A percentile compares a stretch with the other conserved stretches of the same genome.
These are phyloP conservation scores for Alternaria brassicae DNA, from an alignment of 2,329 filamentous ascomycete genomes.

Conservation along the genomic window DNA sequence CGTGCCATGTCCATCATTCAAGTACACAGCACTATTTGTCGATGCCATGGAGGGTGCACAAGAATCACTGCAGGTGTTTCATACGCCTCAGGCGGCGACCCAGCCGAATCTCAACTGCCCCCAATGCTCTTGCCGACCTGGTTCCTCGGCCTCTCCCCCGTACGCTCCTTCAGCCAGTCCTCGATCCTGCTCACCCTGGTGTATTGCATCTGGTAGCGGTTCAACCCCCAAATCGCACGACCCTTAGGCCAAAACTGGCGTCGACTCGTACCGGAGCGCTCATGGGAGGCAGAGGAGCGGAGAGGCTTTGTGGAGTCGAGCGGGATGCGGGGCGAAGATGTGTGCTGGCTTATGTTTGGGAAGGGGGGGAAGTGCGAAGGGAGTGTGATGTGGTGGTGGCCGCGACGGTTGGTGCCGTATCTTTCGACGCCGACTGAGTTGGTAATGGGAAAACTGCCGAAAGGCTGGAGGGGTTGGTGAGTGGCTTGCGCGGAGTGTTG, in stretches of 20 bases:
- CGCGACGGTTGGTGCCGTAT: background rate
- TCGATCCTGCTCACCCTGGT: constrained; percentile 59
- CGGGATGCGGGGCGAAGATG: background rate
- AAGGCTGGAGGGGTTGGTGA: background rate
- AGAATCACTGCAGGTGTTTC: too few species aligned
- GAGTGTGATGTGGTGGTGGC: too few species aligned
- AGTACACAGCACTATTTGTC: too few species aligned
- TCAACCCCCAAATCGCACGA: background rate
- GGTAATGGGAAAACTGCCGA: background rate
- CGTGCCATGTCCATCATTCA: too few species aligned
- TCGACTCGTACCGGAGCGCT: background rate
- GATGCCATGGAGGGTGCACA: too few species aligned
- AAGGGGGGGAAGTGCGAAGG: background rate
- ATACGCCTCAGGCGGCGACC: too few species aligned
- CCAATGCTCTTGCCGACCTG: constrained; percentile 63
- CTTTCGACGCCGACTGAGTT: background rate
- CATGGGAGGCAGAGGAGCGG: background rate
- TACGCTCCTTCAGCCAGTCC: constrained; percentile 55
- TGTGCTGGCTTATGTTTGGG: background rate
- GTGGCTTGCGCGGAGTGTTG: background rate
- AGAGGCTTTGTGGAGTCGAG: background rate
- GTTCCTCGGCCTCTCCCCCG: constrained; percentile 60
- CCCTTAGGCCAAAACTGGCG: background rate
- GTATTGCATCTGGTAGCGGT: constrained; percentile 42
- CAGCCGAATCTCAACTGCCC: too few species aligned